Evolutionary conservation across 2,329 filamentous ascomycete species (phyloP), one percentile per base, ranked within the genome.

Genomic region (Penicillium italicum): DNA sequence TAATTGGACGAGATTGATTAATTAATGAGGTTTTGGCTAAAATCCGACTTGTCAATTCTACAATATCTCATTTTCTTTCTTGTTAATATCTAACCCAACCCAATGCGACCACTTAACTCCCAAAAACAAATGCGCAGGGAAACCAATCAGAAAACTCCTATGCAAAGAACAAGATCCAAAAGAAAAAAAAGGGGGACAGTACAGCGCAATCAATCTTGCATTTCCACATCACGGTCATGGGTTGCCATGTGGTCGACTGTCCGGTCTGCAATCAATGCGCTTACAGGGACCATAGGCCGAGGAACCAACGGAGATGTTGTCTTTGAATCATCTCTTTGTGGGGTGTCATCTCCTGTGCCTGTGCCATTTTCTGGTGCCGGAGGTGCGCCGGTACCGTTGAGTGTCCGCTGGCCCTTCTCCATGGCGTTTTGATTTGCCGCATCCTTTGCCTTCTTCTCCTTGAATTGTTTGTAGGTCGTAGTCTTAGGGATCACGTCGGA

Each of bases 401-500:
- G 56, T 28, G 70, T 75, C 48, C 69, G 69, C 52, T 76, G 73
- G 51, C 70, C 72, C 60, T 73, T 75, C 60, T 74, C 71, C 50
- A 70, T 63, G n/a, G 59, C 66, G 38, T 58, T 50, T 31, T 64
- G 64, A 44, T 68, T 67, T 24, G 62, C 66, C 22, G 65, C 64
- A 47, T 76, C 73, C 56, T 71, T 74, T 10, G 72, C 74, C 60
- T 75, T 76, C 63, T 77, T 84, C 67, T 85, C 85, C 77, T 91
- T 93, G 76, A 89, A 84, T 63, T 89, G 84, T 70, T 89, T 90
- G 77, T 86, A 95, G 16, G 90, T 86, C 6, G 87, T 84, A 1
- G 92, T 97, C 71, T 88, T 89, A 55, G 94, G 94, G 36, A 97
- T 89, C 26, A 96, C 85, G 74, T 99, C 94, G 60, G 89, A 82